Base-by-base conservation (phyloP, 2,329 filamentous ascomycete genomes). In the Cryoendolithus antarcticus region DNA sequence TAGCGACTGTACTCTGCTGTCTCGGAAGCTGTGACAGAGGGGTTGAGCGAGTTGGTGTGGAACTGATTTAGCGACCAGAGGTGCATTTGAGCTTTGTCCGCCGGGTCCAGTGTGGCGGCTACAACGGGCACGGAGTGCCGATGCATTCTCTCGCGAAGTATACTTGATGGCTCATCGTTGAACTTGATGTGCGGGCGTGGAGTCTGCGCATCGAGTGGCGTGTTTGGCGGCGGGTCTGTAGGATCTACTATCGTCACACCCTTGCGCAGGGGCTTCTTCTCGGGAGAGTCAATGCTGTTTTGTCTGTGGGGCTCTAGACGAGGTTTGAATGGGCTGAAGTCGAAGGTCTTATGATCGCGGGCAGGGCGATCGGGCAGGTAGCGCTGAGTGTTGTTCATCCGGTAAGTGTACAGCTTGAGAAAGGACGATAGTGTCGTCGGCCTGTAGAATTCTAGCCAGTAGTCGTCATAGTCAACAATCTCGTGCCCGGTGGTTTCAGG, bases 361-460 rank as follows among this genome's bases (percentile, higher is more conserved):
- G 11, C 32, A 2, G 77, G 75, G 42, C 80, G 80, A 43, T 88
- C 72, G 8, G 83, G 82, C 27, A 89, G 80, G 56, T 89, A 88
- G 44, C 82, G 82, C 46, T 88, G 76, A 3, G 84, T 91, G 1
- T 84, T 88, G 55, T 89, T 93, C 73, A 96, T 84, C 56, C 84
- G 86, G 62, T 83, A 94, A 0, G 86, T 77, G 56, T 94, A 95
- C 58, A 95, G 82, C 57, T 95, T 98, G 9, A 80, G 74, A 48
- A 96, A 86, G 0, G 86, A 91, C 0, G 91, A 94, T 1, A 96
- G 65, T 0, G 83, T 83, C 6, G 84, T 72, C 0, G 91, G 91
- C 9, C 88, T 78, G 57, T 98, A 98, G 59, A 95, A 96, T 58
- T 98, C 91, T 6, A 91, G 69, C 91, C 91, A 98, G 61, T 94